These are phyloP conservation scores for Talaromyces sp. DNA, from an alignment of 2,329 filamentous ascomycete species.

Conservation along the genomic window DNA sequence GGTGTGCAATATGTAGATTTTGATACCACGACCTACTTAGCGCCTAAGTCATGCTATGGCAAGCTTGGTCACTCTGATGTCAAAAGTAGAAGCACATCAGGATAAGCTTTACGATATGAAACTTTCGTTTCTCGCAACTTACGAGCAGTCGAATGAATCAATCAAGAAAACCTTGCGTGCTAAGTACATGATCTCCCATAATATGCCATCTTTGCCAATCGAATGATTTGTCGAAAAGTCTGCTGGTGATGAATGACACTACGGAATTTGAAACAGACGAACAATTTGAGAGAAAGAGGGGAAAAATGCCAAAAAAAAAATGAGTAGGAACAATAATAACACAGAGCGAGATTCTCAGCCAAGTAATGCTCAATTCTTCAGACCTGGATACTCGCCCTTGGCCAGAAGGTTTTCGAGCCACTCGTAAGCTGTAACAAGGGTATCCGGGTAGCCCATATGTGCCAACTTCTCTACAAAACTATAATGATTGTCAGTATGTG, in stretches of 20 bases:
- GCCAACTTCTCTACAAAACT: conserved; percentile 56
- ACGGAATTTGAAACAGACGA: neutral
- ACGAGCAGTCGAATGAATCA: too few species aligned
- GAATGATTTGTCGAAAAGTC: neutral
- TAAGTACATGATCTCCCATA: neutral
- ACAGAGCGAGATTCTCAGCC: neutral
- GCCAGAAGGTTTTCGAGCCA: conserved; percentile 33
- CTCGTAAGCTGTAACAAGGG: conserved; percentile 36
- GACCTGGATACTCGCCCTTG: conserved; percentile 9
- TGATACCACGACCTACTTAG: neutral
- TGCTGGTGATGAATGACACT: neutral
- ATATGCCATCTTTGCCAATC: neutral
- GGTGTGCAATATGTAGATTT: neutral
- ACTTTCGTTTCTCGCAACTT: too few species aligned
- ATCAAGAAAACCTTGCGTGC: neutral
- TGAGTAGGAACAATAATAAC: neutral
- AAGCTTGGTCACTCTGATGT: neutral
- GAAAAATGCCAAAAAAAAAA: too few species aligned
- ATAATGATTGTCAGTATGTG: neutral
- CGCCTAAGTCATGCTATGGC: neutral
- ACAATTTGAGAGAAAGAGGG: neutral
- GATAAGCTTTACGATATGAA: too few species aligned
- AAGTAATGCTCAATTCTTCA: conserved; percentile 6
- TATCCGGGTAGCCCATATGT: conserved; percentile 64
- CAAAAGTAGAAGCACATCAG: neutral